phyloP scores from a whole-genome alignment of 2,329 filamentous ascomycete species.

The Falciphora oryzae region DNA sequence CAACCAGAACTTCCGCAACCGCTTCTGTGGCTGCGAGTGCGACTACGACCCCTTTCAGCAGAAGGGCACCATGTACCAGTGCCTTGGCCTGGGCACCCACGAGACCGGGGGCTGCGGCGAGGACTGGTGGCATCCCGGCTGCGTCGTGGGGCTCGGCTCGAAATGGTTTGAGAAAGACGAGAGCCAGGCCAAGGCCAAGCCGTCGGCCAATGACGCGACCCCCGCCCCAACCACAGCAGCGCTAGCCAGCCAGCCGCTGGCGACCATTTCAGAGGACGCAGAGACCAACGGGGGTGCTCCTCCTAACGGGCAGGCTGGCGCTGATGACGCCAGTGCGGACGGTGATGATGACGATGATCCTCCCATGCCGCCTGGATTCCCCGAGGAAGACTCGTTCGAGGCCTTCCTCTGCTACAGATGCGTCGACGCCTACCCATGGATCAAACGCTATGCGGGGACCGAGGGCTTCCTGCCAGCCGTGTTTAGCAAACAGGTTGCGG shows the following conservation, averaged over 20 bases:
- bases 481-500: constrained; percentile 33
- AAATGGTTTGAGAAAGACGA: constrained; percentile 59
- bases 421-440: constrained; percentile 80
- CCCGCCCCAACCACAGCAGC: not conserved
- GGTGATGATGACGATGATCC: constrained; percentile 51
- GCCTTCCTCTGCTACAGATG: constrained; percentile 93
- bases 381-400: constrained; percentile 82
- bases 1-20: constrained; percentile 92
- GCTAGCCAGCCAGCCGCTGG: constrained; percentile 24
- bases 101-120: constrained; percentile 89
- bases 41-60: constrained; percentile 85
- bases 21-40: constrained; percentile 83
- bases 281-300: constrained; percentile 23
- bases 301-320: constrained; percentile 9
- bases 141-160: constrained; percentile 73
- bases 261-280: constrained; percentile 45
- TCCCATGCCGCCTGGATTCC: constrained; percentile 79
- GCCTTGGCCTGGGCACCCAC: constrained; percentile 72
- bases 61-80: constrained; percentile 98
- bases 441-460: constrained; percentile 79
- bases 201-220: constrained; percentile 8
- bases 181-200: constrained; percentile 15
- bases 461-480: constrained; percentile 74
- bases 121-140: constrained; percentile 97
- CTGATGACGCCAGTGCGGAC: constrained; percentile 17